Percentiles rank a stretch among this genome's conserved stretches.
Conservation (phyloP, 257 asterid species). For the Anisodus acutangulus region DNA sequence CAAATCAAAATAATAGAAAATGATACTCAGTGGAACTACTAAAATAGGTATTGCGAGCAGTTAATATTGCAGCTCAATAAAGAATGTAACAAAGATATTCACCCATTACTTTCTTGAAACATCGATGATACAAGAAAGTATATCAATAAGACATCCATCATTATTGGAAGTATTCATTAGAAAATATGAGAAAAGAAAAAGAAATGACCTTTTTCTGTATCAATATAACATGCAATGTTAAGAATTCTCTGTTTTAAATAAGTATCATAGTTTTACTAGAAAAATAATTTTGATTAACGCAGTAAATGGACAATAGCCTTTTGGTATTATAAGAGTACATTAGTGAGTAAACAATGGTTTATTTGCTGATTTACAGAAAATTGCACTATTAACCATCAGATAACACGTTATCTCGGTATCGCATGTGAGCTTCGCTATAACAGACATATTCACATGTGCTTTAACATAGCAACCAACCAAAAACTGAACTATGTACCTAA, state of each 20-base stretch:
- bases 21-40: conserved; percentile 16
- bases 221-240: background rate
- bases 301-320: background rate
- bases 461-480: background rate
- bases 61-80: background rate
- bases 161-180: background rate
- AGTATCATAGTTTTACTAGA: conserved; percentile 15
- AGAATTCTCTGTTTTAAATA: background rate
- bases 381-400: background rate
- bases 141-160: conserved; percentile 11
- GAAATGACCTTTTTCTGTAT: conserved; percentile 10
- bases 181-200: conserved; percentile 1
- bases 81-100: conserved; percentile 8
- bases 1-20: conserved; percentile 31
- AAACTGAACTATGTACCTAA: background rate
- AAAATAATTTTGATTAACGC: background rate
- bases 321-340: background rate
- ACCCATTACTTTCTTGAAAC: background rate
- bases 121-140: background rate
- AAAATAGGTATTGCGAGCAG: conserved; percentile 21
- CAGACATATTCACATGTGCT: background rate
- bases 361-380: background rate
- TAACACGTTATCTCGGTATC: background rate
- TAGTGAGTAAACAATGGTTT: background rate
- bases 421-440: conserved; percentile 6